These are phyloP conservation scores for Mortierella sp. DNA, from an alignment of 371 early-diverging fungal genomes.

Conservation along the genomic window DNA sequence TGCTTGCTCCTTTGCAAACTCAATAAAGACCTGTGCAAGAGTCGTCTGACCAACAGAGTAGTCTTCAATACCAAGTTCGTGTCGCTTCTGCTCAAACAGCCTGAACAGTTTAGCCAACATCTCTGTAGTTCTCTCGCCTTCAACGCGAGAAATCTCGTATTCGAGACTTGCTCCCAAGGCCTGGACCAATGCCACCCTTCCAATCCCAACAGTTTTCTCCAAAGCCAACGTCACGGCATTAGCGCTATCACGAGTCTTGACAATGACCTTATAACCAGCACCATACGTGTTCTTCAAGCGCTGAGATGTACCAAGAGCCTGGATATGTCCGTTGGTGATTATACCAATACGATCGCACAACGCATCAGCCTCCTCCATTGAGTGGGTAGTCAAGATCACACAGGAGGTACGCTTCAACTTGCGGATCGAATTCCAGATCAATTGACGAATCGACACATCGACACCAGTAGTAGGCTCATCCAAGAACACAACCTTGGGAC, in stretches of 20 bases:
- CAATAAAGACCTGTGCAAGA: constrained; percentile 61
- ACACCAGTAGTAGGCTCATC: constrained; percentile 77
- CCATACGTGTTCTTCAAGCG: constrained; percentile 62
- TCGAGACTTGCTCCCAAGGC: constrained; percentile 53
- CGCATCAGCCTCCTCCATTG: constrained; percentile 61
- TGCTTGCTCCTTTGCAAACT: constrained; percentile 59
- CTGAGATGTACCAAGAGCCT: constrained; percentile 62
- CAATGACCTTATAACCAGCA: constrained; percentile 55
- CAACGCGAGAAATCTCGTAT: constrained; percentile 48
- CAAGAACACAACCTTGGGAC: constrained; percentile 68
- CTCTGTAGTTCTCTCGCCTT: constrained; percentile 48
- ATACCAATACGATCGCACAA: constrained; percentile 65
- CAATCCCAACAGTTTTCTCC: constrained; percentile 43
- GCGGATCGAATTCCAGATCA: constrained; percentile 62
- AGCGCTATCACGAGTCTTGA: constrained; percentile 29
- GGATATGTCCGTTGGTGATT: constrained; percentile 62
- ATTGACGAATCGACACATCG: constrained; percentile 60
- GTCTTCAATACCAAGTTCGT: constrained; percentile 47
- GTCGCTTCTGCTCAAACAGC: constrained; percentile 32
- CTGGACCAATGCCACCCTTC: constrained; percentile 47
- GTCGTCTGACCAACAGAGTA: constrained; percentile 61
- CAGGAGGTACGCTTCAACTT: constrained; percentile 58
- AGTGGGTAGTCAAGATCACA: constrained; percentile 61
- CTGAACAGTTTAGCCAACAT: constrained; percentile 55
- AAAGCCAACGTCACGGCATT: constrained; percentile 23